Evolutionary conservation across 495 filamentous ascomycete genomes (phyloP), one percentile per base, ranked within the genome.

Genomic region (Aspergillus saccharolyticus): DNA sequence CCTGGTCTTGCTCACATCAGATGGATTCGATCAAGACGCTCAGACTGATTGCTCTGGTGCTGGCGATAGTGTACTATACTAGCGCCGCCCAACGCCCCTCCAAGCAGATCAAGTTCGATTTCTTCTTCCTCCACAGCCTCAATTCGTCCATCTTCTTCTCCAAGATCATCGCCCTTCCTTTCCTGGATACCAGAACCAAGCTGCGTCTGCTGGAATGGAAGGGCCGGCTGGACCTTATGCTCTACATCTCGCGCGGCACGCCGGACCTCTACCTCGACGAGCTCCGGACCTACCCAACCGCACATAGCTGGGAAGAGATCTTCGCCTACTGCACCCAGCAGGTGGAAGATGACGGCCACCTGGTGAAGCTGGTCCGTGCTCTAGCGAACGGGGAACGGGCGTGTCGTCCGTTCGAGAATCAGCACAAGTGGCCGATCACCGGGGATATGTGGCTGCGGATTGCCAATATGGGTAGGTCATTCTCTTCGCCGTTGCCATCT

Each of bases 281-380:
- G 48, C 73, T 91, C 17, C 59, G 61, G 1, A 62, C 69, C 0
- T 89, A 91, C 58, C 63, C 68, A 22, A 53, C 59, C 5, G 65
- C 63, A 2, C 60, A 62, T 5, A 58, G 60, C 45, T 89, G 84
- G 86, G 65, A 73, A 43, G 73, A 77, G 2, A 67, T 92, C 18
- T 78, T 89, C 48, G 63, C 77, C 10, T 74, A 83, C 5, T 72
- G 85, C 10, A 72, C 76, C 42, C 55, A 57, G 17, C 74, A 83
- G 42, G 63, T 76, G 0, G 15, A n/a, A 0, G 92, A 96, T 61
- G 90, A 96, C 68, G 90, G 91, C 0, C 91, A 97, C 69, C 68
- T 82, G 21, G 70, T 82, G 50, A 96, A 97, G 70, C 67, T 94
- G 5, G 75, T 83, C 18, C 73, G 92, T 25, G 88, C 90, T 3